Percentiles rank a stretch among this genome's conserved stretches.
Conservation (phyloP, 495 filamentous ascomycete genomes). For the Xylaria cubensis region DNA sequence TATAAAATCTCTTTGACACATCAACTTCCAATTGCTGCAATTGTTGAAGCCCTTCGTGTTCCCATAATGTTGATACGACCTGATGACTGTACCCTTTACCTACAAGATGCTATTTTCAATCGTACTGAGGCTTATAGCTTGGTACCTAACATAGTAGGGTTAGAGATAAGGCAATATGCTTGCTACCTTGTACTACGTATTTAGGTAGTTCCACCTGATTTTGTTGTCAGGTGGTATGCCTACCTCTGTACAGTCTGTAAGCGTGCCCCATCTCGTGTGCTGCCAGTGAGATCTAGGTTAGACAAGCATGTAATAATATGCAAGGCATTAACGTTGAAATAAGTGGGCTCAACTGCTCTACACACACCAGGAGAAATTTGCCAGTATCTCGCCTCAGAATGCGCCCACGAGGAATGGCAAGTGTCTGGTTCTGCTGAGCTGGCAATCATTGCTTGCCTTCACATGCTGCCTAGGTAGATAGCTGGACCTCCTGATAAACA, state of each 20-base stretch:
- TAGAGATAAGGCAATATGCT: constrained; percentile 1
- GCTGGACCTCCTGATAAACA: background rate
- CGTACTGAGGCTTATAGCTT: background rate
- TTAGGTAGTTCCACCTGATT: background rate
- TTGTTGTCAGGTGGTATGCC: constrained; percentile 2
- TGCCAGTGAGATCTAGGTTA: constrained; percentile 3
- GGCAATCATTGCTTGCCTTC: constrained; percentile 12
- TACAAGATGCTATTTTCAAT: background rate
- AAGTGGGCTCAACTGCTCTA: background rate
- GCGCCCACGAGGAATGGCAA: background rate
- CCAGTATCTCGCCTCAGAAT: constrained; percentile 1
- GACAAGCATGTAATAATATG: constrained; percentile 11
- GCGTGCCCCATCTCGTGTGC: constrained; percentile 3
- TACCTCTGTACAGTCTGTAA: too few relatives aligned
- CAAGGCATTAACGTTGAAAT: constrained; percentile 16
- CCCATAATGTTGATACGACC: background rate
- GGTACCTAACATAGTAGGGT: background rate
- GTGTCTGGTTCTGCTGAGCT: constrained; percentile 24
- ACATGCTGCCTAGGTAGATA: background rate
- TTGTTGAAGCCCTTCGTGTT: background rate
- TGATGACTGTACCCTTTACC: background rate
- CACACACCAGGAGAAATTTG: background rate
- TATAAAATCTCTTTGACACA: constrained; percentile 27
- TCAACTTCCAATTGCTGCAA: background rate
- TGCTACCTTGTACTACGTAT: background rate